Base-by-base conservation (phyloP, 495 filamentous ascomycete genomes). In the Penicillium mononematosum region DNA sequence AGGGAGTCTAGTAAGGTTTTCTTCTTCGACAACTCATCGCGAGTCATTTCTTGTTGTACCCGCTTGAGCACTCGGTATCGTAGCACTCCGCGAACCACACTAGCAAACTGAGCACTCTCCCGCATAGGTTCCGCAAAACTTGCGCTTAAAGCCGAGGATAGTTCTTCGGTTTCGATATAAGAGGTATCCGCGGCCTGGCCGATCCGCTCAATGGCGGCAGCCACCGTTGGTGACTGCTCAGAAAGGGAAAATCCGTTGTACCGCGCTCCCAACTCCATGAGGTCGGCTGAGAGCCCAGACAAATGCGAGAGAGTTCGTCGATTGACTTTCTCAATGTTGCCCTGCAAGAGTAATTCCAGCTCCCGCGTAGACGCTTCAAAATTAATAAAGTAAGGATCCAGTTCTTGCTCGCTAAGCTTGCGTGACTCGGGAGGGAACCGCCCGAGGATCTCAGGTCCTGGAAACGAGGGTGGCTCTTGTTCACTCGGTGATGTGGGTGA, bases 221-320 rank as follows among this genome's bases (percentile, higher is more conserved):
- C 88, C 4, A 98, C 86, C 2, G 89, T 88, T 3, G 87, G 83
- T 4, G 89, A 90, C 55, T 89, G 89, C 71, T 98, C 95, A 0
- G 91, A 96, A 0, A 98, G 77, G 0, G 94, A 94, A 70, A 98
- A 98, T n/a, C 88, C 95, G 65, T 98, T 98, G 70, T 93, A 97
- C 27, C 91, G 80, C 16, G 91, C 93, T 27, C 94, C 94, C 3
- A 98, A 81, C 63, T 98, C 94, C 57, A 90, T 89, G 39, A 98
- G 81, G 65, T 98, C 94, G 2, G 90, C 81, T n/a, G 88, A 89
- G 44, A 96, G 73, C 2, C 86, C 82, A 12, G 88, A 88, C 3
- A 96, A 69, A 63, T 98, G 94, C 38, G 84, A 87, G 5, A 98
- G 71, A 10, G 91, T 96, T 20, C 95, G 82, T 20, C 92, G 85